These are phyloP conservation scores for Termitomyces sp. DNA, from an alignment of 1,284 basidiomycete genomes.

Conservation along the genomic window DNA sequence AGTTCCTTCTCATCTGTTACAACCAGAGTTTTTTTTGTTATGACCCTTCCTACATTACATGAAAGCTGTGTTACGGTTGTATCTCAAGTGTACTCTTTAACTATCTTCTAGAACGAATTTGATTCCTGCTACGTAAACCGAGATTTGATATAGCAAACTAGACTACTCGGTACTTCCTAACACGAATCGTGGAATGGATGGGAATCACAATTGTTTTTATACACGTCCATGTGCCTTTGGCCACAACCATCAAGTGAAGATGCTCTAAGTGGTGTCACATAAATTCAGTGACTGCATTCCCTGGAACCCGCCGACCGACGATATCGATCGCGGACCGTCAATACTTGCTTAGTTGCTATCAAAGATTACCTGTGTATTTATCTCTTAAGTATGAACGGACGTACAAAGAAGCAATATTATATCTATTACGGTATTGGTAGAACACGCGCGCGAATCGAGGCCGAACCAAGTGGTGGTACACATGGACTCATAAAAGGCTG, in stretches of 20 bases:
- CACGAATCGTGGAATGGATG: background rate
- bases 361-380: background rate
- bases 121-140: background rate
- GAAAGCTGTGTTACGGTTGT: background rate
- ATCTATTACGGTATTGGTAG: background rate
- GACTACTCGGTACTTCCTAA: background rate
- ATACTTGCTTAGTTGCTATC: background rate
- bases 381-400: background rate
- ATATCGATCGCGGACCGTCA: conserved; percentile 10
- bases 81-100: background rate
- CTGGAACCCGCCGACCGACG: background rate
- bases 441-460: background rate
- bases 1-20: background rate
- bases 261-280: too few species aligned
- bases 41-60: background rate
- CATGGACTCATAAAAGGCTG: background rate
- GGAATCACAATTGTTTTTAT: too few species aligned
- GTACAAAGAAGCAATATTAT: background rate
- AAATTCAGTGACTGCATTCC: too few species aligned
- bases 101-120: background rate
- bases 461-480: background rate
- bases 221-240: too few species aligned
- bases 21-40: background rate
- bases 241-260: too few species aligned
- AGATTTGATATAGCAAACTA: background rate